These are phyloP conservation scores for Basidiobolus meristosporus DNA, from an alignment of 371 early-diverging fungal genomes.

Conservation along the genomic window DNA sequence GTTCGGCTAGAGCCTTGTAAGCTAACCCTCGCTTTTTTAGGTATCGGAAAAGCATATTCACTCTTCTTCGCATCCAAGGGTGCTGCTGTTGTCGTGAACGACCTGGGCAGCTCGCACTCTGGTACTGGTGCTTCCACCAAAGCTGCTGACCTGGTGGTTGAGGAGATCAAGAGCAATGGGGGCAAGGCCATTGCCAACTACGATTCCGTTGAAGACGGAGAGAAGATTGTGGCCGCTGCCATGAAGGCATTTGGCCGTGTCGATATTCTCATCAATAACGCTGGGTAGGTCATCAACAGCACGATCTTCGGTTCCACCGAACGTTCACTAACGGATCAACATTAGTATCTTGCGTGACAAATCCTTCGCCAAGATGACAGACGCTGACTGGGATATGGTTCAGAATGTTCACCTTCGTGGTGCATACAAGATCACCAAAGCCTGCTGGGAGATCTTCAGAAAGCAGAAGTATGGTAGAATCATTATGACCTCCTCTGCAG, in stretches of 20 bases:
- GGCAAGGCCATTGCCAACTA: slow-evolving; percentile 96
- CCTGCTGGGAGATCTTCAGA: slow-evolving; percentile 90
- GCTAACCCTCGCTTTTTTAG: slow-evolving; percentile 9
- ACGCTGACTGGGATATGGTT: slow-evolving; percentile 90
- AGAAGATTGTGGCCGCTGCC: slow-evolving; percentile 91
- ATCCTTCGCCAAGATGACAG: slow-evolving; percentile 86
- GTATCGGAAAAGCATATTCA: slow-evolving; percentile 82
- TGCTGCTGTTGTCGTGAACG: slow-evolving; percentile 77
- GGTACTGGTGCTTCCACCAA: slow-evolving; percentile 27
- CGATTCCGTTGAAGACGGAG: slow-evolving; percentile 91
- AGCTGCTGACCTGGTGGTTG: slow-evolving; percentile 94
- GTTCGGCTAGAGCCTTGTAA: not conserved
- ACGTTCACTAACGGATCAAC: too few species aligned
- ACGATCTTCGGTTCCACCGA: too few species aligned
- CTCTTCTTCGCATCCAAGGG: slow-evolving; percentile 82
- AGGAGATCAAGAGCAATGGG: slow-evolving; percentile 77
- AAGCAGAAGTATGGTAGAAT: slow-evolving; percentile 86
- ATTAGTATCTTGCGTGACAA: slow-evolving; percentile 91
- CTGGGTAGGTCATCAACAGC: too few species aligned
- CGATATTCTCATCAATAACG: slow-evolving; percentile 93
- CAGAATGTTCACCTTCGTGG: slow-evolving; percentile 86
- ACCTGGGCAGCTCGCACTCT: slow-evolving; percentile 54
- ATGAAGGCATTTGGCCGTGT: slow-evolving; percentile 86
- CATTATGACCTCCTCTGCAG: slow-evolving; percentile 75
- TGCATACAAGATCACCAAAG: slow-evolving; percentile 85